phyloP scores from a whole-genome alignment of 2,329 filamentous ascomycete genomes.

The Aspergillus felis region DNA sequence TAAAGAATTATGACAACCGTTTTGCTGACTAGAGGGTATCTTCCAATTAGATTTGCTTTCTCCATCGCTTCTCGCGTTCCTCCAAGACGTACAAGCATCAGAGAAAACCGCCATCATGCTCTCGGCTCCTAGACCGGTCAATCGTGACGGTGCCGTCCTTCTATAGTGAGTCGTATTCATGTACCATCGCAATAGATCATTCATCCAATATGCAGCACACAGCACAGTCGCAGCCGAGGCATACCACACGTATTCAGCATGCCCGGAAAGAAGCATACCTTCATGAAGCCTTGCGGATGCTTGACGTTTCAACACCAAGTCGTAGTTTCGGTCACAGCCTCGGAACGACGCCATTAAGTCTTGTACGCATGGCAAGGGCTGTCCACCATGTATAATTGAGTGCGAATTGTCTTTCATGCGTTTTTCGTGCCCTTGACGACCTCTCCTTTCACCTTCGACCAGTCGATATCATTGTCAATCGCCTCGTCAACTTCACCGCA shows the following conservation, averaged over 20 bases:
- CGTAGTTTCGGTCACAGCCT: neutral
- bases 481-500: slow-evolving; percentile 87
- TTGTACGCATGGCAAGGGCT: neutral
- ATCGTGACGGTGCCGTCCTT: neutral
- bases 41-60: neutral
- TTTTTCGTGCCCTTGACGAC: slow-evolving; percentile 85
- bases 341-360: neutral
- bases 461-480: slow-evolving; percentile 86
- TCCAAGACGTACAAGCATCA: neutral
- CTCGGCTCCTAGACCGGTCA: neutral
- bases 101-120: neutral
- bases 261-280: neutral
- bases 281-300: neutral
- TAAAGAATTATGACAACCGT: neutral
- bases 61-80: neutral
- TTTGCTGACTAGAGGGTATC: neutral
- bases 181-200: neutral
- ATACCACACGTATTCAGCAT: neutral
- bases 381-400: neutral
- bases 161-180: neutral
- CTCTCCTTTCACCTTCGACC: slow-evolving; percentile 81
- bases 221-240: neutral
- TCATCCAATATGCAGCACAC: neutral
- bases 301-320: neutral
- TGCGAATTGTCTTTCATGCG: slow-evolving; percentile 35